Evolutionary conservation across 768 basidiomycete species (phyloP), one percentile per base, ranked within the genome.

Genomic region (Suillus americanus): DNA sequence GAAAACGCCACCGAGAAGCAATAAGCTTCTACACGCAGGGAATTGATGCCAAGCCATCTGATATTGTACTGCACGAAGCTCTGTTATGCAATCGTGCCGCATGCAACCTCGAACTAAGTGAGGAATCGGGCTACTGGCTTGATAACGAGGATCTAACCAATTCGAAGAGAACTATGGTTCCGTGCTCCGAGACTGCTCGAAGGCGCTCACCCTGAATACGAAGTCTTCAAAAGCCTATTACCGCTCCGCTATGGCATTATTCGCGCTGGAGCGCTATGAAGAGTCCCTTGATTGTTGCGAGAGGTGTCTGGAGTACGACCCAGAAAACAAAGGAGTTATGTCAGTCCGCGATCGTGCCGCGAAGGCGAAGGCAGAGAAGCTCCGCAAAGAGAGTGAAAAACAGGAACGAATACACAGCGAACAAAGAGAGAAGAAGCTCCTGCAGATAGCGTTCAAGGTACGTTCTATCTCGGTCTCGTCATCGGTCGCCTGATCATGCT

Each of bases 51-150:
- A 87, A 91, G 63, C 93, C 95, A 12, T 84, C 86, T 33, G 87
- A 93, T 67, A 63, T 67, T 9, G 66, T 69, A 16, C 70, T 94
- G 12, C 79, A 79, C 53, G 90, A 90, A 67, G 88, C 88, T 0
- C 80, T 99, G 25, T 79, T 93, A 51, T 88, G 89, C 72, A 99
- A 99, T 76, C 86, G 96, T 48, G 95, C 97, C 5, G 96, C 95
- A 8, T 96, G 94, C 67, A 96, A 99, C 72, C 82, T 99, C 20
- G 93, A 94, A 73, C 83, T 96, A 23, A 79, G 95, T 94, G 68
- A 71, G 90, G 74, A 30, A 38, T 20, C 64, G 16, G 43, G 5
- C 28, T 59, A 37, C 28, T 33, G 30, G 54, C 13, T 64, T 66
- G 5, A 53, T 3, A 16, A 14, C 40, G 25, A 25, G n/a, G 18